phyloP scores from a whole-genome alignment of 257 asterid genomes.

The Leonotis leonurus region DNA sequence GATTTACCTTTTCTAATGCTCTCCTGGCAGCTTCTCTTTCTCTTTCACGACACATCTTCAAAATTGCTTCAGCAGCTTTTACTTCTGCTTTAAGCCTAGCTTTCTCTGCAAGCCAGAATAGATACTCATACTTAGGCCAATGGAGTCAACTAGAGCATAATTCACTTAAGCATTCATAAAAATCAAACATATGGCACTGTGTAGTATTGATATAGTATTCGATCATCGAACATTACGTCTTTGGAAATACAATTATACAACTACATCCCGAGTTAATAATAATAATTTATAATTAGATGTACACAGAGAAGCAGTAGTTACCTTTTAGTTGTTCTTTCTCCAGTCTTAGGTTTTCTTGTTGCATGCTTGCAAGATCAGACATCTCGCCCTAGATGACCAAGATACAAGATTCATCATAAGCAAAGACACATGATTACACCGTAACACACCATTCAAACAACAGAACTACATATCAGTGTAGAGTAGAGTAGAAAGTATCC shows the following conservation, averaged over 20 bases:
- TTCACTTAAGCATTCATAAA: background rate
- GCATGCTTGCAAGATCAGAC: too few species aligned
- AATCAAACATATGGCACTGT: background rate
- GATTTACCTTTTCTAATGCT: conserved; percentile 46
- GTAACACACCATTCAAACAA: background rate
- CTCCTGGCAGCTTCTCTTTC: conserved; percentile 61
- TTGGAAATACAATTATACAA: background rate
- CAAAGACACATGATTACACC: background rate
- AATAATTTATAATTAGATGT: background rate
- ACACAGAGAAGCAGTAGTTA: conserved; percentile 4
- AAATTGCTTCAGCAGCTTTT: conserved; percentile 48
- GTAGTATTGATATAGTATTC: background rate
- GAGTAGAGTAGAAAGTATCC: background rate
- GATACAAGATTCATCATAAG: conserved; percentile 4
- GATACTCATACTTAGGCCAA: too few species aligned
- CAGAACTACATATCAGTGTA: too few species aligned
- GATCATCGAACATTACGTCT: background rate
- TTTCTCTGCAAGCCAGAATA: conserved; percentile 66
- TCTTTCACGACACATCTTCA: conserved; percentile 35
- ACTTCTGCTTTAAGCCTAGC: conserved; percentile 51
- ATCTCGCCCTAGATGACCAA: too few species aligned
- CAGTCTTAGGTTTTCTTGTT: conserved; percentile 48
- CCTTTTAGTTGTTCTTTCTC: conserved; percentile 60
- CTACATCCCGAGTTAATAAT: background rate
- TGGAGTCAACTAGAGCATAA: too few species aligned